Base-by-base conservation (phyloP, 192 early-diverging fungal species). In the Geranomyces variabilis region DNA sequence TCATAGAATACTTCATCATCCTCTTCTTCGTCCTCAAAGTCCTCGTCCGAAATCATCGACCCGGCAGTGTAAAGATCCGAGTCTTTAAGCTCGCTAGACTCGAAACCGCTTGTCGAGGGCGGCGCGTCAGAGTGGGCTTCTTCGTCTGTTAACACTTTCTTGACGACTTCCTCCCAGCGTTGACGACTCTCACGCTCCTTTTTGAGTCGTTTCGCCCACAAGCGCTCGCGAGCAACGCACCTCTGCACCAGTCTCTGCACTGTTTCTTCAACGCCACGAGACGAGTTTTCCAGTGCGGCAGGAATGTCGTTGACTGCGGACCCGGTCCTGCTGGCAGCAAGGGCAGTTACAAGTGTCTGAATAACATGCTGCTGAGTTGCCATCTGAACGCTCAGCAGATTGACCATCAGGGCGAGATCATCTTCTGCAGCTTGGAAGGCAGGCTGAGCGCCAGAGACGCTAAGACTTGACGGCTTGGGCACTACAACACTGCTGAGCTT, bases 1-100 rank as follows among this genome's bases (percentile, higher is more conserved):
- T 82, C 81, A 46, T 75, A 82, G 53, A 82, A 82, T 21, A 75
- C 78, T 3, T 53, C 51, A 56, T 79, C 80, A 13, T 75, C 73
- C 21, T 47, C 70, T 9, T 75, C 76, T 60, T 79, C 73, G 15
- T 49, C 41, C n/a, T 67, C 67, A 14, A 47, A 55, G 33, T 67
- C 61, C 24, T 59, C 70, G 12, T 70, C 66, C 4, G 31, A 31
- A 1, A 48, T 6, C 26, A 66, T 47, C 7, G 67, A 69, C 29
- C 29, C 67, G 21, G 48, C 33, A 3, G 36, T 41, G 10, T 41
- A 41, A 7, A 41, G 10, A 34, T 69, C 67, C 19, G 67, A 69
- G 12, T 31, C 33, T 63, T 26, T 28, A 12, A 33, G 36, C 36
- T 41, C 36, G 36, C 36, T 41, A 7, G 36, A 41, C 36, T 41